Evolutionary conservation across 139 green algal genomes (phyloP).

Genomic region (Gonium pectorale): DNA sequence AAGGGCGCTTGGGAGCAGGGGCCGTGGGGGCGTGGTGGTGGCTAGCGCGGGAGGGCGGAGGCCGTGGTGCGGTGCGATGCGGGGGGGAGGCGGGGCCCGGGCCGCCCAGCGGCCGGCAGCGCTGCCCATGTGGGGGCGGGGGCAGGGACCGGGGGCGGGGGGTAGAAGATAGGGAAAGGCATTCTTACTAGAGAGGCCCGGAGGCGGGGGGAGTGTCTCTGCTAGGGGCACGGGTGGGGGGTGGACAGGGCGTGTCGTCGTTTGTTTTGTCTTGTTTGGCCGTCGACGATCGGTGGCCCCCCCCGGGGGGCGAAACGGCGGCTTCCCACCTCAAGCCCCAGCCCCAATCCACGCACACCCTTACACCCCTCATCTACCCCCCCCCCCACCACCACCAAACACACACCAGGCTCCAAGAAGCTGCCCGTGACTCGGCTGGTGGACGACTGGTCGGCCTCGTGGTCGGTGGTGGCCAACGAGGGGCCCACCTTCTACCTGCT

Average conservation of each 20-base stretch:
- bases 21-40: too few species aligned
- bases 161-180: too few species aligned
- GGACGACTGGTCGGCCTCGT: conserved; percentile 87
- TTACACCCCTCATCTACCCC: not conserved
- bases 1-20: too few species aligned
- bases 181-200: too few species aligned
- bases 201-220: too few species aligned
- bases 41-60: too few species aligned
- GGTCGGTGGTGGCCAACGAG: conserved; percentile 84
- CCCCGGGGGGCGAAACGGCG: not conserved
- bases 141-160: too few species aligned
- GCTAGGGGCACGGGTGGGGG: too few species aligned
- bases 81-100: too few species aligned
- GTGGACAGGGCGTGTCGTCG: not conserved
- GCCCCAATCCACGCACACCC: not conserved
- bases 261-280: not conserved
- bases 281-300: not conserved
- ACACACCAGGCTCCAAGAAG: conserved; percentile 48
- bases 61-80: too few species aligned
- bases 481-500: conserved; percentile 81
- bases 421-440: conserved; percentile 81
- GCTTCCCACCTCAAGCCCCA: not conserved
- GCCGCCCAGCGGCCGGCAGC: too few species aligned
- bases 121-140: too few species aligned
- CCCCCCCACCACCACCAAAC: not conserved